Base-by-base conservation (phyloP, 768 basidiomycete species). In the Amanita rubescens region DNA sequence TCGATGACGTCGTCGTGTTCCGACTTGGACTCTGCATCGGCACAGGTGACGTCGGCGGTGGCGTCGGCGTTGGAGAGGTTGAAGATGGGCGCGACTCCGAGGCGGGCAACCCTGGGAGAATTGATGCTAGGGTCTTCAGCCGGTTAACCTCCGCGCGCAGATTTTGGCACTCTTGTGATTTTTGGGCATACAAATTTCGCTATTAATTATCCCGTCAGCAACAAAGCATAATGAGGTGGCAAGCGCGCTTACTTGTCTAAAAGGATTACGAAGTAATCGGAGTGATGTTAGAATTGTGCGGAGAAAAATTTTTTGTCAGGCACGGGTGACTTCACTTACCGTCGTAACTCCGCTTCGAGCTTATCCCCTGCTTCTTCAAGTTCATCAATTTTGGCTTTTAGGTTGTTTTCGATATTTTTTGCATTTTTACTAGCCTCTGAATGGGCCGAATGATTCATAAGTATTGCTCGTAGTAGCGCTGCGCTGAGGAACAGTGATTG, bases 361-460 rank as follows among this genome's bases (percentile, higher is more conserved):
- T 82, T 81, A 54, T 72, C 66, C 59, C 79, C 76, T 54, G 71
- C 67, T 55, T 70, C 63, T 69, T 88, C 81, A 57, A 80, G 70
- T 61, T 84, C 82, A 57, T 87, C 84, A 41, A 90, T 67, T 69
- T 81, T 81, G 60, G 73, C 71, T 70, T 79, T 84, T 63, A 87
- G 72, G 57, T 71, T 74, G 48, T 72, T 69, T 71, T 90, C 87
- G 51, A 77, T 69, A 54, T 66, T 70, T 68, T 84, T 87, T 42
- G 86, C 79, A 59, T 71, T 67, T 71, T 84, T 86, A 65, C 77
- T 82, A 55, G 81, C 80, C 64, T 91, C 89, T 33, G 84, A 85
- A 69, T 90, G 87, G 60, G 87, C 85, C 47, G 81, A 71, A 66
- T 90, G 85, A 63, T 91, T 91, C 72, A 86, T 79, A 54, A 91